phyloP scores from a whole-genome alignment of 2,329 filamentous ascomycete species.

The Stagonosporopsis tanaceti region DNA sequence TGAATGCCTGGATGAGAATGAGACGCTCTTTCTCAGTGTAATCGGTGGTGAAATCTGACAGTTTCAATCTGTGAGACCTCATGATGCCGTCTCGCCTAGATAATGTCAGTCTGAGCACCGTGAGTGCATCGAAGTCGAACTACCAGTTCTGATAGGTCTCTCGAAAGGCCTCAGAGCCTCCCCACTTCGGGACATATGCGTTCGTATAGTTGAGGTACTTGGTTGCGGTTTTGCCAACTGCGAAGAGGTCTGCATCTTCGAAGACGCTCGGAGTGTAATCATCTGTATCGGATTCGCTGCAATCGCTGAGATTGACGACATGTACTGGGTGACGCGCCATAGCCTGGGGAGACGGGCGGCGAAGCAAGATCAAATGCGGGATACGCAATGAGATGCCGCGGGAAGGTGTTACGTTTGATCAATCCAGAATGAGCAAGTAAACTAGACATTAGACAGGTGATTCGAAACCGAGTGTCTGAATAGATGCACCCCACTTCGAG shows the following conservation, averaged over 20 bases:
- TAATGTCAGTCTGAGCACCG: not conserved
- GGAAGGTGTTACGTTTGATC: too few relatives aligned
- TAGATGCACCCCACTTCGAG: too few relatives aligned
- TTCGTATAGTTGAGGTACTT: not conserved
- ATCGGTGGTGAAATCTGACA: conserved; percentile 5
- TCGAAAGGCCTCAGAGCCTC: not conserved
- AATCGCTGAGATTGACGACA: not conserved
- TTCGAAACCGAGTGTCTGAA: too few relatives aligned
- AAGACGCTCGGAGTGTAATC: not conserved
- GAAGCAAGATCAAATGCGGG: not conserved
- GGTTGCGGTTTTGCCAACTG: not conserved
- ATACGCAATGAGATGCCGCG: too few relatives aligned
- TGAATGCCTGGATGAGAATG: conserved; percentile 3
- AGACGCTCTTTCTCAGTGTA: conserved; percentile 1
- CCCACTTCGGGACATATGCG: not conserved
- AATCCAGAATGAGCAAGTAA: too few relatives aligned
- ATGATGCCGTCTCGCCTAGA: conserved; percentile 16
- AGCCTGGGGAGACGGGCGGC: not conserved
- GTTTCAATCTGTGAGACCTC: conserved; percentile 12
- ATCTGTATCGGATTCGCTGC: not conserved
- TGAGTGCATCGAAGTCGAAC: too few relatives aligned
- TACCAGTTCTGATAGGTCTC: not conserved
- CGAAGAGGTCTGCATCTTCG: not conserved
- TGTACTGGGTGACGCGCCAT: not conserved
- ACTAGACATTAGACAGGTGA: too few relatives aligned